Percentiles rank a stretch among this genome's conserved stretches.
Evolutionary conservation across 441 rosid genomes (phyloP).

Genomic region (Breynia disticha): DNA sequence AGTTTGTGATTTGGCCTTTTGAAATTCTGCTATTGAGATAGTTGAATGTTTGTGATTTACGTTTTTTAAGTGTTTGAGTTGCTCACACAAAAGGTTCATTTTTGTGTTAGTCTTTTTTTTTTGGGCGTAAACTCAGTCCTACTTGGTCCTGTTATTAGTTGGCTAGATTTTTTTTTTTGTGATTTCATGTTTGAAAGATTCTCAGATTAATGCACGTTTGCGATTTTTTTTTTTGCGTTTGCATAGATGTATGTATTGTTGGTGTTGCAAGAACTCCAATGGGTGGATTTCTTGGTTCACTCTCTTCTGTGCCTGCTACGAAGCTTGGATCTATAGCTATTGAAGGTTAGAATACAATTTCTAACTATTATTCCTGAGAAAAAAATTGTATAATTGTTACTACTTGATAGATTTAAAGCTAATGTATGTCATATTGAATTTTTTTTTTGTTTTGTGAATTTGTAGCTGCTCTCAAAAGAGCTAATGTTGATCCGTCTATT

Average conservation of each 20-base stretch:
- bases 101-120: no score
- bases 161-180: no score
- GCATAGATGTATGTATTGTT: constrained; percentile 87
- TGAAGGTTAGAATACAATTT: constrained; percentile 39
- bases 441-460: constrained; percentile 1
- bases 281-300: constrained; percentile 86
- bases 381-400: not conserved
- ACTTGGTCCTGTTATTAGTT: no score
- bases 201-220: constrained; percentile 1
- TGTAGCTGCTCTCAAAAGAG: constrained; percentile 84
- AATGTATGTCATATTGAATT: not conserved
- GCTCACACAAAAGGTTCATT: not conserved
- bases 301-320: constrained; percentile 78
- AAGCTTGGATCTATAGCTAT: constrained; percentile 91
- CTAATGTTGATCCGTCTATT: constrained; percentile 71
- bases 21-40: no score
- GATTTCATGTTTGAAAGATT: constrained; percentile 1
- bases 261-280: constrained; percentile 97
- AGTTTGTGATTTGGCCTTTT: no score
- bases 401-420: constrained; percentile 10
- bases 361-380: not conserved
- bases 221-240: constrained; percentile 12
- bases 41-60: no score
- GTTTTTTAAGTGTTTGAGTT: no score
- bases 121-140: no score